Base-by-base conservation (phyloP, 2,329 filamentous ascomycete species). In the Fusarium tupiense region DNA sequence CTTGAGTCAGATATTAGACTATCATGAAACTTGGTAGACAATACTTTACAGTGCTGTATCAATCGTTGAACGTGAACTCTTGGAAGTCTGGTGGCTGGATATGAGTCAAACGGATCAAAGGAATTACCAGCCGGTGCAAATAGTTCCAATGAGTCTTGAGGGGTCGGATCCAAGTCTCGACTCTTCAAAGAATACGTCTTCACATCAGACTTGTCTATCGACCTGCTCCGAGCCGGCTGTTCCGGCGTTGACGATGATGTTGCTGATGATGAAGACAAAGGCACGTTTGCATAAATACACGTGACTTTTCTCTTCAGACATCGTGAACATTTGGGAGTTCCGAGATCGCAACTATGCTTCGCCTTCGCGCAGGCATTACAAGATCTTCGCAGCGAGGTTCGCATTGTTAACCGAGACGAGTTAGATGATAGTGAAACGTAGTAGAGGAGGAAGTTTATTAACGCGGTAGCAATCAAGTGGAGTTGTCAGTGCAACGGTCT, bases 41-140 rank as follows among this genome's bases (percentile, higher is more conserved):
- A 49, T 31, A 56, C 29, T 83, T 69, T 83, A 90, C 88, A 90
- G 73, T 83, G 83, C 71, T 89, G 84, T 33, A 90, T 89, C n/a
- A 90, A 83, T 38, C 85, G 84, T 71, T 90, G 87, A 41, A 89
- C 86, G 33, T 85, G 86, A 22, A 80, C 78, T 29, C 86, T 83
- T 10, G 86, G 84, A 35, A 90, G 84, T 65, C 87, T 85, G 2
- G 87, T 89, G 29, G 79, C 80, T 10, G 88, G 88, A 74, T 89
- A 89, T 7, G 88, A 87, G 58, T 90, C 87, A 68, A 90, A 90
- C 1, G 88, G 88, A 70, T 90, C 88, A 41, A 89, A 77, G 14
- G 83, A 83, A 4, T 79, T 80, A 54, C 79, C 75, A 78, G 81
- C 70, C 47, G 72, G 43, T 67, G 73, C 72, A 78, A 73, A 57